Percentiles rank a stretch among this genome's conserved stretches.
Conservation (phyloP, 2,329 filamentous ascomycete genomes). For the Aspergillus sp. region DNA sequence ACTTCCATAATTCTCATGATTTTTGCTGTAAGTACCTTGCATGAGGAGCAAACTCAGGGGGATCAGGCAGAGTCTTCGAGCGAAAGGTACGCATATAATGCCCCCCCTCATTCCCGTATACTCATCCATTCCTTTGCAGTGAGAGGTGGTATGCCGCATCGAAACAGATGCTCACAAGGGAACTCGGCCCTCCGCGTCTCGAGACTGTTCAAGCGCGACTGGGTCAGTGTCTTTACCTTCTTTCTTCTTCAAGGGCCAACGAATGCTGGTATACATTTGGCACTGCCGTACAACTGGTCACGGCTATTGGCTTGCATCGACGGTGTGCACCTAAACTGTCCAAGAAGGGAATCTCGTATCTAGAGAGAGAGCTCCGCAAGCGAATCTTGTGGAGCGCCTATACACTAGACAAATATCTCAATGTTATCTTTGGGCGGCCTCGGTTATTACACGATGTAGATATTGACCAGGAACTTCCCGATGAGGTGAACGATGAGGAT, state of each 20-base stretch:
- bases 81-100: constrained; percentile 26
- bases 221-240: constrained; percentile 58
- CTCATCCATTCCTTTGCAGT: constrained; percentile 19
- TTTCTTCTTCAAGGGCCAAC: constrained; percentile 60
- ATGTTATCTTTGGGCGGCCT: constrained; percentile 63
- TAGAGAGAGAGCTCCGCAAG: constrained; percentile 54
- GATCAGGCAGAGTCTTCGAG: constrained; percentile 24
- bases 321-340: constrained; percentile 28
- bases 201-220: constrained; percentile 60
- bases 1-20: constrained; percentile 51
- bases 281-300: constrained; percentile 55
- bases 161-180: constrained; percentile 39
- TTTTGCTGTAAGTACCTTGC: constrained; percentile 50
- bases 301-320: constrained; percentile 42
- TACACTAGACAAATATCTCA: constrained; percentile 62
- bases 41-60: constrained; percentile 42
- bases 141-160: constrained; percentile 41
- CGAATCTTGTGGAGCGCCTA: constrained; percentile 65
- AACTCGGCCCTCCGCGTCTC: constrained; percentile 54
- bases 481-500: constrained; percentile 57
- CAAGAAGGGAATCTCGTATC: constrained; percentile 29
- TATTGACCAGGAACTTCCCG: constrained; percentile 61
- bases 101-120: background rate
- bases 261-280: constrained; percentile 63
- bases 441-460: constrained; percentile 63